Percentiles rank a stretch among this genome's conserved stretches.
phyloP scores from a whole-genome alignment of 345 rosid genomes.

The Eucalyptus caleyi region DNA sequence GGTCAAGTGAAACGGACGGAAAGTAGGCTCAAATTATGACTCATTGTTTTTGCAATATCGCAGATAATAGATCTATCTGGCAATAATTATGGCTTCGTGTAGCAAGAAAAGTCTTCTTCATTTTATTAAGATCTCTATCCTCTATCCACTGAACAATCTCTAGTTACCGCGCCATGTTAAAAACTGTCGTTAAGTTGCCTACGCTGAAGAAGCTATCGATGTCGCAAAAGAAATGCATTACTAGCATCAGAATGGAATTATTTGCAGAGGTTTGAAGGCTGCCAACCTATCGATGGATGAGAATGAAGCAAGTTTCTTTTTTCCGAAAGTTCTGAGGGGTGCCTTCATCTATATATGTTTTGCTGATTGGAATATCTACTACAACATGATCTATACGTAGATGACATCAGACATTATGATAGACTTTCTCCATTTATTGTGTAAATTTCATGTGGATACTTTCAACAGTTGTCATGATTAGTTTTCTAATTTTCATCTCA shows the following conservation, averaged over 20 bases:
- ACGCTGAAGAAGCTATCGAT: constrained; percentile 2
- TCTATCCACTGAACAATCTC: background rate
- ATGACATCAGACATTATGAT: no score
- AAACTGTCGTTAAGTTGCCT: background rate
- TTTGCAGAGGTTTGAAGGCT: no score
- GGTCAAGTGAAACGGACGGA: background rate
- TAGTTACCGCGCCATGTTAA: background rate
- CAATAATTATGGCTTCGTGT: background rate
- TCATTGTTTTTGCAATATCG: background rate
- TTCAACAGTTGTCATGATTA: no score
- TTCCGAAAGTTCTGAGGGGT: no score
- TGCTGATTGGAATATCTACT: no score
- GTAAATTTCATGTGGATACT: no score
- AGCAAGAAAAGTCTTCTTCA: background rate
- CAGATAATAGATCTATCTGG: background rate
- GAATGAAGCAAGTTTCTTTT: no score
- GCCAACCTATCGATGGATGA: no score
- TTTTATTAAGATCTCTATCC: background rate
- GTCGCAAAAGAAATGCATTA: constrained; percentile 10
- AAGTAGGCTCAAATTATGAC: background rate
- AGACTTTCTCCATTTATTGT: no score
- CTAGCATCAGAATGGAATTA: constrained; percentile 6
- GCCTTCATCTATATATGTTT: no score
- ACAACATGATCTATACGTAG: no score
- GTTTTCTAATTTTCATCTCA: no score